Evolutionary conservation across 139 green algal genomes (phyloP).

Genomic region (Chlamydomonas applanata): DNA sequence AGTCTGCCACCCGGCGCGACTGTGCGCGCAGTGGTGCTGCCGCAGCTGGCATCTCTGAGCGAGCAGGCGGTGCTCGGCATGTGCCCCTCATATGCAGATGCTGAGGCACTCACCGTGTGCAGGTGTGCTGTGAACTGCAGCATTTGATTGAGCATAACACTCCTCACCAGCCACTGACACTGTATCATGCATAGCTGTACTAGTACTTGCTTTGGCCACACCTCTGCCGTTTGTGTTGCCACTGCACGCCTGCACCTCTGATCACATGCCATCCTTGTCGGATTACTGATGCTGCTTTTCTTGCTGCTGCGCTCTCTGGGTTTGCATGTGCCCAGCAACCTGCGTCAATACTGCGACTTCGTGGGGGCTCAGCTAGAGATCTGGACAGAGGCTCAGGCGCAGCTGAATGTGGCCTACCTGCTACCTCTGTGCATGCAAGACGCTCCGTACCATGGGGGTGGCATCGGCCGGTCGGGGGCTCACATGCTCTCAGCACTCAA

Average conservation of each 20-base stretch:
- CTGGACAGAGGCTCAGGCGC: slow-evolving; percentile 15
- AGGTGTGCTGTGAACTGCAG: neutral
- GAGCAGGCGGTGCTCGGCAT: neutral
- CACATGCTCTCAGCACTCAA: too few relatives aligned
- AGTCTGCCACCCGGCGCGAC: neutral
- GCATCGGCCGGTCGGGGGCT: too few relatives aligned
- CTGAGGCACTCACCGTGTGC: neutral
- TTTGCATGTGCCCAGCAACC: neutral
- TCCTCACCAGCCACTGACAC: too few relatives aligned
- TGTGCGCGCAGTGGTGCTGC: slow-evolving; percentile 12
- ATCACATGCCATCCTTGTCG: too few relatives aligned
- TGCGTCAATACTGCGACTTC: slow-evolving; percentile 6
- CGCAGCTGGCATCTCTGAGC: neutral
- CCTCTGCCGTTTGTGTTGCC: too few relatives aligned
- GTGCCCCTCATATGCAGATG: neutral
- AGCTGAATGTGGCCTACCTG: slow-evolving; percentile 20
- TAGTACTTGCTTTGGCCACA: too few relatives aligned
- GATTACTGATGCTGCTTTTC: too few relatives aligned
- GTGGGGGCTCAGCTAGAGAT: slow-evolving; percentile 10
- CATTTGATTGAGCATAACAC: too few relatives aligned
- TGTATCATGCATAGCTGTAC: too few relatives aligned
- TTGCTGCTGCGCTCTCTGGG: too few relatives aligned
- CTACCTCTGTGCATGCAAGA: slow-evolving; percentile 26
- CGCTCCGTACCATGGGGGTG: slow-evolving; percentile 13
- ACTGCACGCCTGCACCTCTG: too few relatives aligned